These are phyloP conservation scores for Pleurotus platypus DNA, from an alignment of 768 basidiomycete species.

Conservation along the genomic window DNA sequence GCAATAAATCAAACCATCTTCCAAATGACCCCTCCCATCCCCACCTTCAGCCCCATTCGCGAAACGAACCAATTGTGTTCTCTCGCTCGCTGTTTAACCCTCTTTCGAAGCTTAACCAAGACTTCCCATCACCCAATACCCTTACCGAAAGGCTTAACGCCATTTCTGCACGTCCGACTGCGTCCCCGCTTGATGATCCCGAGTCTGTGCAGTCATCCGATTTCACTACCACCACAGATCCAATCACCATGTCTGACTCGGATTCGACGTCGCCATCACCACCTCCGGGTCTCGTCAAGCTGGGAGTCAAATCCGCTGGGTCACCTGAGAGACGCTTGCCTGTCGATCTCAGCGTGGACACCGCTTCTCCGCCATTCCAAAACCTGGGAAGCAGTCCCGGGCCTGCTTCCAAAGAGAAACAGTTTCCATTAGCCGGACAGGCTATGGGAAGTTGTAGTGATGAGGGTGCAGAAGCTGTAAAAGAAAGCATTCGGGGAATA, in stretches of 20 bases:
- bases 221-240: slow-evolving; percentile 12
- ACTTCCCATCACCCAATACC: slow-evolving; percentile 35
- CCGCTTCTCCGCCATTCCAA: slow-evolving; percentile 12
- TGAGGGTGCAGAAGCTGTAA: slow-evolving; percentile 38
- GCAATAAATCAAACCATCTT: slow-evolving; percentile 15
- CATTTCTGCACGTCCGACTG: slow-evolving; percentile 24
- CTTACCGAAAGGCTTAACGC: slow-evolving; percentile 38
- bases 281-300: slow-evolving; percentile 8
- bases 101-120: slow-evolving; percentile 34
- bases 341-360: slow-evolving; percentile 10
- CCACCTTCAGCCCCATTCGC: slow-evolving; percentile 26
- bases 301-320: slow-evolving; percentile 5
- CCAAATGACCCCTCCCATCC: slow-evolving; percentile 20
- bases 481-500: slow-evolving; percentile 50
- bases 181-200: slow-evolving; percentile 20
- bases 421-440: neutral
- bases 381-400: neutral
- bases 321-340: slow-evolving; percentile 5
- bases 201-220: slow-evolving; percentile 14
- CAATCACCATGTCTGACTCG: slow-evolving; percentile 8
- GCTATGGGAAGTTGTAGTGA: neutral
- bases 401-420: neutral
- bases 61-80: slow-evolving; percentile 12
- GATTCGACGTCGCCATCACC: slow-evolving; percentile 13
- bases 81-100: slow-evolving; percentile 20